These are phyloP conservation scores for Citrullus colocynthis DNA, from an alignment of 306 rosid genomes.

Conservation along the genomic window DNA sequence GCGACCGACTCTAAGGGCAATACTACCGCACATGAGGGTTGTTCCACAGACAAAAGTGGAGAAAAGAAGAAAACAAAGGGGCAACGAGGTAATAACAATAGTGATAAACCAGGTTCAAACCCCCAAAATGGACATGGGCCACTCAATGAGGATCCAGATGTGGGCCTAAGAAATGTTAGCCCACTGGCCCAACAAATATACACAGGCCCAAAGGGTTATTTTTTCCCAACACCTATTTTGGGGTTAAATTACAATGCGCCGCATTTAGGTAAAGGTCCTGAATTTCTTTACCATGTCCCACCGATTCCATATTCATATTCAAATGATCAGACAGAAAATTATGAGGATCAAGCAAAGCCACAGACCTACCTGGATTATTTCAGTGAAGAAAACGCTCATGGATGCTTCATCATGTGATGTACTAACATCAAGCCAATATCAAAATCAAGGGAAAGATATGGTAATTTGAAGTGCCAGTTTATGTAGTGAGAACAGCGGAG, in stretches of 20 bases:
- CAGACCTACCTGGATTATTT: constrained; percentile 41
- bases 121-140: constrained; percentile 10
- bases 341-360: constrained; percentile 23
- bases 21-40: constrained; percentile 10
- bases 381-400: constrained; percentile 81
- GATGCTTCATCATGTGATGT: constrained; percentile 57
- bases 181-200: constrained; percentile 26
- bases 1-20: constrained; percentile 5
- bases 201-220: constrained; percentile 16
- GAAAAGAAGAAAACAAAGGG: constrained; percentile 20
- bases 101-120: constrained; percentile 6
- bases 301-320: constrained; percentile 28
- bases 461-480: not conserved
- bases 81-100: constrained; percentile 16
- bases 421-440: not conserved
- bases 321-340: constrained; percentile 14
- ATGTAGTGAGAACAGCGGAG: not conserved
- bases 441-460: not conserved
- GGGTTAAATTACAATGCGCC: constrained; percentile 22
- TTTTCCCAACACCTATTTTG: constrained; percentile 19
- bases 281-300: constrained; percentile 24
- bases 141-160: constrained; percentile 1
- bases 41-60: constrained; percentile 2
- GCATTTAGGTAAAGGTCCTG: constrained; percentile 28
- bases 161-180: constrained; percentile 23